These are phyloP conservation scores for Mycogone perniciosa DNA, from an alignment of 2,329 filamentous ascomycete species.

Conservation along the genomic window DNA sequence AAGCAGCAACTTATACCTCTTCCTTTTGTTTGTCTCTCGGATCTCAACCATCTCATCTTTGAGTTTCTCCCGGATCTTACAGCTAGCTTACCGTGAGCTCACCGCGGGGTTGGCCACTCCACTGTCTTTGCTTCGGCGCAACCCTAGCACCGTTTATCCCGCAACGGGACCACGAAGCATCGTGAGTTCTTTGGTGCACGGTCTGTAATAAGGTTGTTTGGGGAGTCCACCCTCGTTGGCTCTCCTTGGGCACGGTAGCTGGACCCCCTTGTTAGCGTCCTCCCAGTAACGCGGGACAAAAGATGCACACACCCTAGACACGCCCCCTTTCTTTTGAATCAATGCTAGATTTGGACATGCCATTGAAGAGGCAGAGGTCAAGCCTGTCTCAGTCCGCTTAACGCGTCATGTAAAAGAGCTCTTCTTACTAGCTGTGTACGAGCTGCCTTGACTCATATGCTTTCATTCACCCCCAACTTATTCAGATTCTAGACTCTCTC, in stretches of 20 bases:
- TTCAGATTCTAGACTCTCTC: background rate
- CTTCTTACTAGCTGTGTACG: background rate
- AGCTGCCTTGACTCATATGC: background rate
- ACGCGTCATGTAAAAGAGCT: background rate
- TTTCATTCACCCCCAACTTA: too few species aligned
- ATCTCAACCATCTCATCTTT: background rate
- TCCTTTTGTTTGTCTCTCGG: background rate
- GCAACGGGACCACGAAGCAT: conserved; percentile 5
- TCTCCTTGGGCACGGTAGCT: conserved; percentile 6
- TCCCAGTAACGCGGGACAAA: conserved; percentile 9
- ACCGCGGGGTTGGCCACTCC: background rate
- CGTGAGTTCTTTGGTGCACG: background rate
- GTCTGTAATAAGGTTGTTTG: conserved; percentile 11
- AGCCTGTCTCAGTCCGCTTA: background rate
- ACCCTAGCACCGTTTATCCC: conserved; percentile 10
- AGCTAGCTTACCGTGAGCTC: background rate
- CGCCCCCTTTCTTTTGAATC: background rate
- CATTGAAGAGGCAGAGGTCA: background rate
- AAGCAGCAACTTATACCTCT: background rate
- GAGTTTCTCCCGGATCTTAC: background rate
- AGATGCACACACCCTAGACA: conserved; percentile 5
- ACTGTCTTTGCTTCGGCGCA: conserved; percentile 5
- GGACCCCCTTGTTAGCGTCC: conserved; percentile 7
- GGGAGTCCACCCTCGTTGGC: conserved; percentile 1
- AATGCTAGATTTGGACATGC: conserved; percentile 1